phyloP scores from a whole-genome alignment of 1,284 basidiomycete species.

The Hemileia vastatrix region DNA sequence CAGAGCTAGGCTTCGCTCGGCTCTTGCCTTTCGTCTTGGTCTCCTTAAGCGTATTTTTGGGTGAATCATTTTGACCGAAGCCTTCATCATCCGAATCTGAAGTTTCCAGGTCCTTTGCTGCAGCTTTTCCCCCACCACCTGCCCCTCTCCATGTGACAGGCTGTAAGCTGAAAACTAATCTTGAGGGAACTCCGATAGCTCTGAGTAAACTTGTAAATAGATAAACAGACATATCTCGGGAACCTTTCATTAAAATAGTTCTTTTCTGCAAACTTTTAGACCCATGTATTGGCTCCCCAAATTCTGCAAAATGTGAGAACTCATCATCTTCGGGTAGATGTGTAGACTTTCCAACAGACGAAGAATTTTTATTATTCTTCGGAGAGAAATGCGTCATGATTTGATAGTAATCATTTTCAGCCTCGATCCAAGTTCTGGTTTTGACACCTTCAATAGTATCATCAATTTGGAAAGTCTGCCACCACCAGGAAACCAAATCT shows the following conservation, averaged over 20 bases:
- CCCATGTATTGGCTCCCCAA: conserved; percentile 61
- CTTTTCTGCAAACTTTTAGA: conserved; percentile 82
- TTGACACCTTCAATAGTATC: conserved; percentile 50
- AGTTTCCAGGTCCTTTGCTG: no score
- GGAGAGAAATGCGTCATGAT: conserved; percentile 14
- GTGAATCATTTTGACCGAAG: no score
- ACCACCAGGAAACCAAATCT: conserved; percentile 74
- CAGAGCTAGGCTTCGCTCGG: no score
- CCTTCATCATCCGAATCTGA: no score
- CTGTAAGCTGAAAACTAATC: conserved; percentile 82
- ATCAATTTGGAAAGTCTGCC: conserved; percentile 56
- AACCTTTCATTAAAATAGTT: conserved; percentile 66
- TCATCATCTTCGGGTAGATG: conserved; percentile 34
- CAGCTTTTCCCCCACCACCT: conserved; percentile 15
- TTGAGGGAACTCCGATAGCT: conserved; percentile 71
- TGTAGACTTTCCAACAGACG: conserved; percentile 15
- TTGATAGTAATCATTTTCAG: conserved; percentile 39
- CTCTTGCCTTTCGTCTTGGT: no score
- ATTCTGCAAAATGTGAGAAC: conserved; percentile 46
- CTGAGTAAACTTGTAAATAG: conserved; percentile 85
- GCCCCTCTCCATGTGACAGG: conserved; percentile 67
- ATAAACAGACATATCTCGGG: conserved; percentile 76
- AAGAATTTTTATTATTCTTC: conserved; percentile 15
- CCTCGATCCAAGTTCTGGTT: conserved; percentile 62
- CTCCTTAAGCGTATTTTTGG: no score